Conservation (phyloP, 2,329 filamentous ascomycete genomes). For the Monilinia vaccinii-corymbosi region DNA sequence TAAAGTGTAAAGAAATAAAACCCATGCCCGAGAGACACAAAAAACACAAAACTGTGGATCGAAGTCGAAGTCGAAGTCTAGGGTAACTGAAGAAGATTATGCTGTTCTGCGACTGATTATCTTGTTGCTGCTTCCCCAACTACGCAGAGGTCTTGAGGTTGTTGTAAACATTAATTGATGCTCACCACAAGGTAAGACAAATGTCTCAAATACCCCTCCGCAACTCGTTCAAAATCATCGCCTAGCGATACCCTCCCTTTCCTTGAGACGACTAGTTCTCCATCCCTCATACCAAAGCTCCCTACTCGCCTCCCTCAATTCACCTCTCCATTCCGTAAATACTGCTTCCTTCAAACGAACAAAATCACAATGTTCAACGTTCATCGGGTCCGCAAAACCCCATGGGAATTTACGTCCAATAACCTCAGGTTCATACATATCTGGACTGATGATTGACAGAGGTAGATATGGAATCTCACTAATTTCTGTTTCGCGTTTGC, state of each 20-base stretch:
- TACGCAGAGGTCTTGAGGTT: not conserved
- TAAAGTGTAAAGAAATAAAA: not conserved
- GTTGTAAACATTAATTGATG: not conserved
- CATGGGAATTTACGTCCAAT: conserved; percentile 88
- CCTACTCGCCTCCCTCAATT: conserved; percentile 81
- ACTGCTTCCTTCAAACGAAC: conserved; percentile 81
- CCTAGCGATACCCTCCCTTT: conserved; percentile 20
- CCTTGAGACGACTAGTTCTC: conserved; percentile 60
- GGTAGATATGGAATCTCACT: conserved; percentile 64
- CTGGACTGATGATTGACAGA: conserved; percentile 87
- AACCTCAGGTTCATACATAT: conserved; percentile 72
- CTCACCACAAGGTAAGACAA: not conserved
- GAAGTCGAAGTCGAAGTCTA: not conserved
- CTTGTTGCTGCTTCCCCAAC: not conserved
- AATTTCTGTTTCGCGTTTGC: conserved; percentile 34
- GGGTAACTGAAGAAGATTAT: not conserved
- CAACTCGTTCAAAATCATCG: conserved; percentile 16
- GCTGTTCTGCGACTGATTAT: not conserved
- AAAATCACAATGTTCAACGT: conserved; percentile 90
- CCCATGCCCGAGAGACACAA: not conserved
- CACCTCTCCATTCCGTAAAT: conserved; percentile 86
- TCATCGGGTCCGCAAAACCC: conserved; percentile 93
- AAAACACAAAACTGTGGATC: not conserved
- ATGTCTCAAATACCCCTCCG: not conserved
- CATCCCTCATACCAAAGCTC: conserved; percentile 95